Evolutionary conservation across 2,329 filamentous ascomycete species (phyloP).

Genomic region (Celoporthe dispersa): DNA sequence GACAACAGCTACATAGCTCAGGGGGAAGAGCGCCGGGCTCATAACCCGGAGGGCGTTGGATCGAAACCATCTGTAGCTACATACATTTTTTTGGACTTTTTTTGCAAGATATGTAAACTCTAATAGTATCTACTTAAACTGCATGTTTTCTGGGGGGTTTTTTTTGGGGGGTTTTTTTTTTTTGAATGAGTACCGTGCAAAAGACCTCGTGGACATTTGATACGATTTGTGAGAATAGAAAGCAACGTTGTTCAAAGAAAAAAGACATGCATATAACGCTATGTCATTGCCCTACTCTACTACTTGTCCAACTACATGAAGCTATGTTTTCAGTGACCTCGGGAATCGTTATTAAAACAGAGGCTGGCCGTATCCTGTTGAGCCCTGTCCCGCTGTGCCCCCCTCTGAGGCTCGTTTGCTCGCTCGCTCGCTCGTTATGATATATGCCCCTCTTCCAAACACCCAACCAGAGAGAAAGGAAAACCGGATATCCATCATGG

Average conservation of each 20-base stretch:
- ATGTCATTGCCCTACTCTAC: not conserved
- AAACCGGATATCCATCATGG: conserved; percentile 4
- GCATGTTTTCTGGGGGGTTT: too few relatives aligned
- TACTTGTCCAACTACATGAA: conserved; percentile 8
- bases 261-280: not conserved
- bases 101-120: too few relatives aligned
- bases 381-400: not conserved
- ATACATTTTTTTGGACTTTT: not conserved
- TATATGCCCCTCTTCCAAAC: not conserved
- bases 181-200: not conserved
- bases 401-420: not conserved
- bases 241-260: not conserved
- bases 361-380: not conserved
- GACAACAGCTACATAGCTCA: conserved; percentile 27
- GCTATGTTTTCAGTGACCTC: not conserved
- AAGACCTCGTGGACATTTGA: not conserved
- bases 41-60: conserved; percentile 30
- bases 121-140: too few relatives aligned
- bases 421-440: conserved; percentile 7
- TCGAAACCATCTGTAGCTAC: conserved; percentile 28
- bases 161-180: too few relatives aligned
- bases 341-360: not conserved
- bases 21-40: conserved; percentile 30
- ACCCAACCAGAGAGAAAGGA: not conserved
- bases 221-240: not conserved